A percentile compares a stretch with the other conserved stretches of the same genome.
Conservation (phyloP, 495 filamentous ascomycete genomes). For the Penicillium ucsense region DNA sequence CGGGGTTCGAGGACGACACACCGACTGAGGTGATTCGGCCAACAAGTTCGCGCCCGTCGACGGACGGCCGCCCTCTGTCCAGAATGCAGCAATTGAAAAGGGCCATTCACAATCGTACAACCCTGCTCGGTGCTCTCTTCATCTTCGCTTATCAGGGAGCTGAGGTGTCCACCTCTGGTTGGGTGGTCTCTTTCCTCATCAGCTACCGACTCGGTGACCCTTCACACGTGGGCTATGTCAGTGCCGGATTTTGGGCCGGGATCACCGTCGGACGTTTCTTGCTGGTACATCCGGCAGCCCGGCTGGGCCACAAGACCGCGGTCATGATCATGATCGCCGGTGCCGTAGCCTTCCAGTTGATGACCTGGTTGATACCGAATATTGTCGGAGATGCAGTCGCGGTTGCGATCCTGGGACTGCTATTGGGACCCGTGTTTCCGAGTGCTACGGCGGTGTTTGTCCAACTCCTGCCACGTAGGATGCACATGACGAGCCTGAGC, state of each 20-base stretch:
- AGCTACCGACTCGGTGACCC: constrained; percentile 57
- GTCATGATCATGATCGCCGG: constrained; percentile 50
- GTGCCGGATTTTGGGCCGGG: constrained; percentile 74
- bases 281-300: constrained; percentile 51
- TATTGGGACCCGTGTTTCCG: constrained; percentile 72
- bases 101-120: constrained; percentile 47
- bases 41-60: constrained; percentile 22
- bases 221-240: constrained; percentile 65
- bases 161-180: constrained; percentile 68
- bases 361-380: constrained; percentile 68
- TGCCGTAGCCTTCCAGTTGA: constrained; percentile 55
- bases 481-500: constrained; percentile 58
- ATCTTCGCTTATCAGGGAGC: constrained; percentile 78
- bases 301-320: constrained; percentile 57
- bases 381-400: constrained; percentile 61
- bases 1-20: constrained; percentile 43
- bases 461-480: constrained; percentile 45
- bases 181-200: constrained; percentile 75
- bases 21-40: constrained; percentile 24
- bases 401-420: constrained; percentile 59
- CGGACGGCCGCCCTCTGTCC: constrained; percentile 49
- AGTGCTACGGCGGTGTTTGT: constrained; percentile 60
- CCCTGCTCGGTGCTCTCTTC: constrained; percentile 62
- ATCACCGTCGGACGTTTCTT: constrained; percentile 64
- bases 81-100: constrained; percentile 47